A percentile compares a stretch with the other conserved stretches of the same genome.
These are phyloP conservation scores for Apiotrichum mycotoxinovorans DNA, from an alignment of 1,284 basidiomycete genomes.

Conservation along the genomic window DNA sequence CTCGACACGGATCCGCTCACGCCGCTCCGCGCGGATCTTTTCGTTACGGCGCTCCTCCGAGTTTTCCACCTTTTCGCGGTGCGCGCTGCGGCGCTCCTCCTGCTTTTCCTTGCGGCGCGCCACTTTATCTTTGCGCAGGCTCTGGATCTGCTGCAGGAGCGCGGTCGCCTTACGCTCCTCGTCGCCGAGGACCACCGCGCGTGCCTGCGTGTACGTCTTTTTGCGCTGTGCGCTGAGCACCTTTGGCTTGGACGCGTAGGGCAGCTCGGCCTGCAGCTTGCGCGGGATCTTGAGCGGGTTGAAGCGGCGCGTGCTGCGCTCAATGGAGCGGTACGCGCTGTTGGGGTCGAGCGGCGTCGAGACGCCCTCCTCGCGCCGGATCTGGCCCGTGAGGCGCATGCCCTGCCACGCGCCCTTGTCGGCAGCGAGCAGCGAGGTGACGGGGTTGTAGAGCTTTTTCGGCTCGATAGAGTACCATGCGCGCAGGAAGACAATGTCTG, in stretches of 20 bases:
- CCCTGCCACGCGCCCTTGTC: constrained; percentile 78
- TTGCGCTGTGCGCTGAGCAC: constrained; percentile 68
- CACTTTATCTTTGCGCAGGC: constrained; percentile 83
- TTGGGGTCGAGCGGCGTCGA: constrained; percentile 80
- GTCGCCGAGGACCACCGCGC: constrained; percentile 90
- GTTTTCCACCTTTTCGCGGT: constrained; percentile 59
- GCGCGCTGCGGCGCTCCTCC: constrained; percentile 52
- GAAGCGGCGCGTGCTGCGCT: constrained; percentile 78
- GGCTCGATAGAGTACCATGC: constrained; percentile 97
- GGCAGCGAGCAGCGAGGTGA: constrained; percentile 80
- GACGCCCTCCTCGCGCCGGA: constrained; percentile 75
- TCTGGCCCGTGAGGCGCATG: constrained; percentile 93
- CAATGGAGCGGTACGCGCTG: constrained; percentile 78
- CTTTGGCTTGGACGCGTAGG: constrained; percentile 90
- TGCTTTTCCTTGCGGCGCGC: constrained; percentile 76
- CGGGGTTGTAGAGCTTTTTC: constrained; percentile 93
- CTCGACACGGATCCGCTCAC: constrained; percentile 54
- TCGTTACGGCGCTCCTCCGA: constrained; percentile 76
- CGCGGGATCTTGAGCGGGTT: constrained; percentile 85
- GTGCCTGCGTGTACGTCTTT: constrained; percentile 82
- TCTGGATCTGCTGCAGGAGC: constrained; percentile 91
- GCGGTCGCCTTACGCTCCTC: constrained; percentile 90
- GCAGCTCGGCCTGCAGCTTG: constrained; percentile 82
- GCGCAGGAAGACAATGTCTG: constrained; percentile 91
- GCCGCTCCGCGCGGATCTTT: constrained; percentile 67